These are phyloP conservation scores for Annulohypoxylon moriforme DNA, from an alignment of 495 filamentous ascomycete species.

Conservation along the genomic window DNA sequence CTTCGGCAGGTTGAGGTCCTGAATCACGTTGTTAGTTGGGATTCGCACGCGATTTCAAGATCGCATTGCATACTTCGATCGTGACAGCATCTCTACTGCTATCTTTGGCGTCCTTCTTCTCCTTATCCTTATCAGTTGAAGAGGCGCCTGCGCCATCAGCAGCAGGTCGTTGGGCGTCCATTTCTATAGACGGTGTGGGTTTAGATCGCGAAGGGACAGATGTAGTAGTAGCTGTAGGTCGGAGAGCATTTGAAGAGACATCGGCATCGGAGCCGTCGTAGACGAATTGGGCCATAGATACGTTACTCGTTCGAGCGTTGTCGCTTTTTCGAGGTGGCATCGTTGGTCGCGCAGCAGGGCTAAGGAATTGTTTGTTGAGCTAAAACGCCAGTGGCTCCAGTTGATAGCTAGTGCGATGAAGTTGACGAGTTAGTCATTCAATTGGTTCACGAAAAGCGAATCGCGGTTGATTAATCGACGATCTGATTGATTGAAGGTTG, in stretches of 20 bases:
- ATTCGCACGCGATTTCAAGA: neutral
- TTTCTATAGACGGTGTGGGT: conserved; percentile 39
- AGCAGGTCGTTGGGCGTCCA: conserved; percentile 43
- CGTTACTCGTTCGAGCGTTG: conserved; percentile 52
- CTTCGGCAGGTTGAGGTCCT: conserved; percentile 93
- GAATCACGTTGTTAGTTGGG: neutral
- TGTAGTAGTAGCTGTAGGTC: conserved; percentile 36
- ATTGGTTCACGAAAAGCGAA: neutral
- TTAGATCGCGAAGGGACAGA: conserved; percentile 38
- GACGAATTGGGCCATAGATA: conserved; percentile 56
- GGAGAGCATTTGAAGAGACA: conserved; percentile 38
- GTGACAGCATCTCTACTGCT: conserved; percentile 49
- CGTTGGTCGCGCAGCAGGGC: conserved; percentile 9
- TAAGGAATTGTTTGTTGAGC: neutral
- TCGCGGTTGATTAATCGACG: neutral
- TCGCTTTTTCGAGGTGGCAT: conserved; percentile 57
- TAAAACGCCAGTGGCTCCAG: neutral
- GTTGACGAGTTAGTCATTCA: neutral
- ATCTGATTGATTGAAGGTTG: conserved; percentile 1
- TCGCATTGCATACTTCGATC: conserved; percentile 52
- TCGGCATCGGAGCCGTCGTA: conserved; percentile 51
- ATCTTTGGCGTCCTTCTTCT: conserved; percentile 38
- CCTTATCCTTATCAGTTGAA: conserved; percentile 45
- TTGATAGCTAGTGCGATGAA: neutral
- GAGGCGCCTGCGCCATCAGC: conserved; percentile 38